Evolutionary conservation across 257 asterid species (phyloP).

Genomic region (Buddleja alternifolia): DNA sequence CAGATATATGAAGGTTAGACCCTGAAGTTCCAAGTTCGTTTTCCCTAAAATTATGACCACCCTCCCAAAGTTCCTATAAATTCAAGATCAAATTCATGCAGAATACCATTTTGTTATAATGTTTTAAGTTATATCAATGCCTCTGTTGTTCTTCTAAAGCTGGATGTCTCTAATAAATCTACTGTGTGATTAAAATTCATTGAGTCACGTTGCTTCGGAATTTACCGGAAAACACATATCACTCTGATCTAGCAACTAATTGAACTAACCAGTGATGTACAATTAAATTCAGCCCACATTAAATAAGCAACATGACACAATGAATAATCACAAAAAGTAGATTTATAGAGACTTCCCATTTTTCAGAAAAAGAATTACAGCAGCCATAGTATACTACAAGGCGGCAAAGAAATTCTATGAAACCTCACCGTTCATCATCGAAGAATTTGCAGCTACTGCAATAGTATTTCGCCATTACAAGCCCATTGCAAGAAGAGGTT

Average conservation of each 20-base stretch:
- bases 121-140: not conserved
- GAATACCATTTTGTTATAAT: not conserved
- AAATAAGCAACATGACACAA: not conserved
- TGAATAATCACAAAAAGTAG: too few relatives aligned
- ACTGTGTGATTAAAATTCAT: too few relatives aligned
- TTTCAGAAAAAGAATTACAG: not conserved
- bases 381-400: constrained; percentile 20
- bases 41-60: too few relatives aligned
- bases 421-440: constrained; percentile 85
- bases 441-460: constrained; percentile 96
- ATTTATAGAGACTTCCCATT: too few relatives aligned
- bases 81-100: too few relatives aligned
- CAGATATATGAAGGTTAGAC: constrained; percentile 1
- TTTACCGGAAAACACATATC: not conserved
- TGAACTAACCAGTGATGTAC: not conserved
- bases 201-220: not conserved
- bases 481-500: constrained; percentile 76
- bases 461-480: constrained; percentile 88
- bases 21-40: too few relatives aligned
- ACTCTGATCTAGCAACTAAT: constrained; percentile 5
- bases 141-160: too few relatives aligned
- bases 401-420: constrained; percentile 14
- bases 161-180: too few relatives aligned
- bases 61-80: too few relatives aligned
- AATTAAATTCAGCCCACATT: not conserved